These are phyloP conservation scores for Alternaria angustiovoidea DNA, from an alignment of 2,329 filamentous ascomycete species.

Conservation along the genomic window DNA sequence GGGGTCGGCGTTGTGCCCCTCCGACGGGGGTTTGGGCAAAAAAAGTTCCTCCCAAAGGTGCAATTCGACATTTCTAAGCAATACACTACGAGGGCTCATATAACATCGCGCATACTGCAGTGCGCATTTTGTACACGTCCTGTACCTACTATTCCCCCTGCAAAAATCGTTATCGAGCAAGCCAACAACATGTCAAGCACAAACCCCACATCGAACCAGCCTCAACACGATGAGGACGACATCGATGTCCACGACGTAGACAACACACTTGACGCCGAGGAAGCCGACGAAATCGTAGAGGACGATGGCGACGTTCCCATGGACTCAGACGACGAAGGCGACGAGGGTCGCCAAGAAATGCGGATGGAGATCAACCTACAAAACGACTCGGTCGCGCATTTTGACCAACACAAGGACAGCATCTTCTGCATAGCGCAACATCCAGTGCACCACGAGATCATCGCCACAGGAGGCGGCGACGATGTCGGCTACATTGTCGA, in stretches of 20 bases:
- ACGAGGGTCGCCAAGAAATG: slow-evolving; percentile 60
- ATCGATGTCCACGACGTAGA: slow-evolving; percentile 67
- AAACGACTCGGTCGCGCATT: slow-evolving; percentile 93
- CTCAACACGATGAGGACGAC: slow-evolving; percentile 43
- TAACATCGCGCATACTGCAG: slow-evolving; percentile 13
- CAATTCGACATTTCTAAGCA: slow-evolving; percentile 47
- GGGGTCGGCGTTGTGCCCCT: slow-evolving; percentile 33
- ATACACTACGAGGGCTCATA: slow-evolving; percentile 16
- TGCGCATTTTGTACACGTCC: background rate
- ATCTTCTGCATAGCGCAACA: slow-evolving; percentile 97
- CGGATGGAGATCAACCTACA: slow-evolving; percentile 77
- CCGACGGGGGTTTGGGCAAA: slow-evolving; percentile 30
- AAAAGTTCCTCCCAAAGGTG: slow-evolving; percentile 43
- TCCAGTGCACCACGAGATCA: slow-evolving; percentile 76
- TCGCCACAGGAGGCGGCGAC: slow-evolving; percentile 87
- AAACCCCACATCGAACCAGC: slow-evolving; percentile 27
- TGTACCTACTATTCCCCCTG: background rate
- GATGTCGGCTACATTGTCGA: slow-evolving; percentile 90
- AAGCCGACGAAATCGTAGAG: slow-evolving; percentile 78
- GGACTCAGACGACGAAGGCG: slow-evolving; percentile 75
- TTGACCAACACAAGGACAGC: slow-evolving; percentile 87
- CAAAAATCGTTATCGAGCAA: background rate
- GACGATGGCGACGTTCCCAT: slow-evolving; percentile 77
- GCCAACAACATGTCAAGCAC: slow-evolving; percentile 34
- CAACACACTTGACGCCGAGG: slow-evolving; percentile 77